A percentile compares a stretch with the other conserved stretches of the same genome.
Evolutionary conservation across 768 basidiomycete genomes (phyloP).

Genomic region (Xerocomus spinulosus): DNA sequence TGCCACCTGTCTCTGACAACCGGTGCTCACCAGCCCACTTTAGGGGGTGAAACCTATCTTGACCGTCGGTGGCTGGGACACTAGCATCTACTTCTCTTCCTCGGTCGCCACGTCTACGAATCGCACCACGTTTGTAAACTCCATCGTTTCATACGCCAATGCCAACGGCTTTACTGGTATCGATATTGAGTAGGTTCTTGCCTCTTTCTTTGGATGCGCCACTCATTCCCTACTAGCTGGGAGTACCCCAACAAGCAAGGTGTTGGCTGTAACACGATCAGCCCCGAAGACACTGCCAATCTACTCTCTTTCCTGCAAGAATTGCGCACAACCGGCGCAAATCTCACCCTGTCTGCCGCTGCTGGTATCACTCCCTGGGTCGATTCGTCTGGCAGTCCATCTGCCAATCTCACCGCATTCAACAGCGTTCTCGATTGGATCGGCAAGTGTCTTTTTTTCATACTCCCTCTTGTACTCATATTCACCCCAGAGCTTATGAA

Average conservation of each 20-base stretch:
- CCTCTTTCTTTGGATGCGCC: neutral
- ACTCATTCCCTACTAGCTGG: slow-evolving; percentile 50
- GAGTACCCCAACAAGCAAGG: slow-evolving; percentile 75
- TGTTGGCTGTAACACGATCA: slow-evolving; percentile 63
- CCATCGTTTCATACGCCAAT: slow-evolving; percentile 45
- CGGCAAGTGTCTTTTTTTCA: slow-evolving; percentile 30
- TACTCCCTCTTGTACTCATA: slow-evolving; percentile 2
- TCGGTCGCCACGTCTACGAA: slow-evolving; percentile 51
- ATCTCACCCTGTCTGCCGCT: slow-evolving; percentile 70
- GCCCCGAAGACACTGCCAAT: slow-evolving; percentile 67
- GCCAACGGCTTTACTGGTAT: slow-evolving; percentile 56
- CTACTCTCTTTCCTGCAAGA: slow-evolving; percentile 72
- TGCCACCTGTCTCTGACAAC: neutral
- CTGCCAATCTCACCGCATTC: slow-evolving; percentile 61
- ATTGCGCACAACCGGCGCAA: slow-evolving; percentile 52
- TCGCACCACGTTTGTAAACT: slow-evolving; percentile 53
- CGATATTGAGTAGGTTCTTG: slow-evolving; percentile 56
- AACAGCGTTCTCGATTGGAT: slow-evolving; percentile 72
- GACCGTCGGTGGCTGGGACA: slow-evolving; percentile 67
- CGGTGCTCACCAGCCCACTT: neutral
- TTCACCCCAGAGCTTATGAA: slow-evolving; percentile 57
- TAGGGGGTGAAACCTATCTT: slow-evolving; percentile 55
- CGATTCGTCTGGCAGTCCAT: slow-evolving; percentile 50
- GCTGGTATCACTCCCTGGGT: slow-evolving; percentile 62
- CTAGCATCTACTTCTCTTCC: slow-evolving; percentile 57